Evolutionary conservation across 2,329 filamentous ascomycete species (phyloP), one percentile per base, ranked within the genome.

Genomic region (Venturiaceae sp.): DNA sequence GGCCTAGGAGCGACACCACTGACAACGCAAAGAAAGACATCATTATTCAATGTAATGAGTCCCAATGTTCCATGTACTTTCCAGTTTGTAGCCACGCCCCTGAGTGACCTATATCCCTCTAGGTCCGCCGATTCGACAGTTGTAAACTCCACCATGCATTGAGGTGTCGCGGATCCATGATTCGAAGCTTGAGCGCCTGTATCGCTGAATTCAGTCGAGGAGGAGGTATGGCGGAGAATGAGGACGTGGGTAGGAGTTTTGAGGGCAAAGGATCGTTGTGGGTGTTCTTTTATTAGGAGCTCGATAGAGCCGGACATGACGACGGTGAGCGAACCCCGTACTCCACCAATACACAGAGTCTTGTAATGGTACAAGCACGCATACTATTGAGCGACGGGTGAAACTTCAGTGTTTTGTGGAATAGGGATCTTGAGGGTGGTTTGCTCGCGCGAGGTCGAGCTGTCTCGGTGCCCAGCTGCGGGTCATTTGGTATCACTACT

Each of bases 1-100:
- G 92, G 90, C 62, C 86, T 84, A 21, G 83, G 81, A 37, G 90
- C 32, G 16, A 55, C 87, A 50, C 85, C 83, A 30, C 88, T 95
- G 57, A 97, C 88, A 59, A 96, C 87, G 61, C 91, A 94, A 16
- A 97, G 77, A 70, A 97, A 97, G 14, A 96, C 86, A 75, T 96
- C 90, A 60, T 84, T 81, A 62, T 85, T 84, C 62, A 95, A 81
- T 0, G 90, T 87, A 65, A 96, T 92, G 62, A 97, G 77, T 1
- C 92, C 92, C 50, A 97, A 77, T 0, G 92, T 97, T 58, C 92
- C 92, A 68, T 90, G 86, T 34, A 92, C 87, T 16, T 85, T 85
- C 3, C 44, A 50, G 23, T 23, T 53, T 52, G 88, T 79, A 14
- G n/a, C 53, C 36, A 34, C 58, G 19, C 85, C 82, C 32, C 84